Evolutionary conservation across 495 filamentous ascomycete species (phyloP), one percentile per base, ranked within the genome.

Genomic region (Podospora fimiseda): DNA sequence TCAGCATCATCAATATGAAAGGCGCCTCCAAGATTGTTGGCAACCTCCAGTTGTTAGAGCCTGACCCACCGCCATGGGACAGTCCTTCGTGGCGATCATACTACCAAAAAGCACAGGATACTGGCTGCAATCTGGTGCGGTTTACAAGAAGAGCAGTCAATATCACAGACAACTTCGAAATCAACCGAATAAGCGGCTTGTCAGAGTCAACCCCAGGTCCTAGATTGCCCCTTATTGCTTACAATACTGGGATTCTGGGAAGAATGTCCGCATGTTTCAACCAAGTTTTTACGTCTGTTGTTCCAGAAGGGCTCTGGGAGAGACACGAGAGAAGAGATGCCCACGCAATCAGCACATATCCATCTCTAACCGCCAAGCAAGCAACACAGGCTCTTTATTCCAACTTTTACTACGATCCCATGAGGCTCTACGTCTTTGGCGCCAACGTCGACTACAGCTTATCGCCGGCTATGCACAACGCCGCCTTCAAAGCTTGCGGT

Each of bases 381-480:
- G 79, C 81, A 9, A 78, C 85, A 18, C 51, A 76, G 64, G 44
- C 78, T 67, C 40, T 84, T 53, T 70, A 73, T 65, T 60, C 70
- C 36, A 76, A 76, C 0, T 78, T 80, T 48, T 64, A 75, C 19
- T 69, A 78, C 40, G 75, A 82, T 39, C 82, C 83, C 0, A 74
- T 88, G 53, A 72, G 84, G 24, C 85, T 88, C 53, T 88, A 83
- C 59, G 82, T 89, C 43, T 76, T 86, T 20, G 86, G 86, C 4
- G 82, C 80, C 21, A 83, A 75, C 53, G 83, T 87, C 4, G 71
- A 77, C 42, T 86, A 87, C 67, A 87, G 81, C 70, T 66, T 88
- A 51, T 88, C 84, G 1, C 86, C 86, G 0, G 80, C 78, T 1
- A 90, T 89, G 85, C 83, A 89, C 63, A 88, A 85, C 50, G 83